phyloP scores from a whole-genome alignment of 1,284 basidiomycete species.

The Tylopilus orsonianus region DNA sequence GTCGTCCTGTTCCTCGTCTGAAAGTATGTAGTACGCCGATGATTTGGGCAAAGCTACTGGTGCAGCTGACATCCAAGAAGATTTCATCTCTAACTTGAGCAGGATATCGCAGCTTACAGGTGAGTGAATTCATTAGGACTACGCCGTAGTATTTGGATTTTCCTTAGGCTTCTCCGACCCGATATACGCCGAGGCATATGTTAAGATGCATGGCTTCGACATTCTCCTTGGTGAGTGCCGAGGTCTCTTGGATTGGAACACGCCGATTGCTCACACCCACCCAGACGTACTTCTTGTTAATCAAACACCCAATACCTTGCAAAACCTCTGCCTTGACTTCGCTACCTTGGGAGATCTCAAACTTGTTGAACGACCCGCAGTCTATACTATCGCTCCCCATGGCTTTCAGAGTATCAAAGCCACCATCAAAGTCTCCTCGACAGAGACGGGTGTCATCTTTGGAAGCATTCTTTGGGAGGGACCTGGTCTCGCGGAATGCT shows the following conservation, averaged over 20 bases:
- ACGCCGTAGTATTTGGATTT: slow-evolving; percentile 1
- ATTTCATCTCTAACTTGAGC: slow-evolving; percentile 95
- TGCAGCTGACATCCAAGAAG: slow-evolving; percentile 80
- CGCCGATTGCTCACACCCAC: neutral
- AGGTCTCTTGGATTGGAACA: neutral
- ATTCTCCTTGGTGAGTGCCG: slow-evolving; percentile 74
- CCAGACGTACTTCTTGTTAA: slow-evolving; percentile 95
- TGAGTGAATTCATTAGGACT: slow-evolving; percentile 24
- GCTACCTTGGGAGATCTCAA: slow-evolving; percentile 97
- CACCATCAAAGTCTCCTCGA: slow-evolving; percentile 96
- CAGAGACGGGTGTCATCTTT: slow-evolving; percentile 98
- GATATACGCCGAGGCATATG: slow-evolving; percentile 97
- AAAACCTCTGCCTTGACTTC: slow-evolving; percentile 97
- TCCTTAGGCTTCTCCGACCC: slow-evolving; percentile 91
- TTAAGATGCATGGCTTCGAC: slow-evolving; percentile 98
- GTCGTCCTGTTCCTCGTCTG: neutral
- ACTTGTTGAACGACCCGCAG: slow-evolving; percentile 91
- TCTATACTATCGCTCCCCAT: slow-evolving; percentile 93
- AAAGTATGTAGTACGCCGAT: slow-evolving; percentile 71
- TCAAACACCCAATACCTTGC: slow-evolving; percentile 91
- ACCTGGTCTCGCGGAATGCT: slow-evolving; percentile 82
- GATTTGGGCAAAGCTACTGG: slow-evolving; percentile 94
- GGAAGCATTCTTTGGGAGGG: slow-evolving; percentile 98
- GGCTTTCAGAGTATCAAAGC: slow-evolving; percentile 99
- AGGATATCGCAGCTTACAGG: slow-evolving; percentile 95